A percentile compares a stretch with the other conserved stretches of the same genome.
These are phyloP conservation scores for Clitocybe nebularis DNA, from an alignment of 1,284 basidiomycete genomes.

Conservation along the genomic window DNA sequence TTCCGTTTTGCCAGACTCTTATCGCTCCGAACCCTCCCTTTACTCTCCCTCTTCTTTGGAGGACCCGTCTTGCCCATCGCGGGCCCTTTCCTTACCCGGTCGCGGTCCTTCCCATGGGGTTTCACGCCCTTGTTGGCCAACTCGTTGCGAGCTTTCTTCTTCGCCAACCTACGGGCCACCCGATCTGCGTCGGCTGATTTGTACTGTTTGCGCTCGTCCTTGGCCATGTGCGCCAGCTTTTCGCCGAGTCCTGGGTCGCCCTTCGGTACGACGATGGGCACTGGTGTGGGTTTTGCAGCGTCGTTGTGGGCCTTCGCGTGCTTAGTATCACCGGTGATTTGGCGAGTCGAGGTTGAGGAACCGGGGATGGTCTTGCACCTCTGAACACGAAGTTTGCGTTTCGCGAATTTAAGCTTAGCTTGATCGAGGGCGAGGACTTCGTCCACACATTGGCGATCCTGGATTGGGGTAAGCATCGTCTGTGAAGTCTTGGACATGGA, in stretches of 20 bases:
- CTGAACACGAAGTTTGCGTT: constrained; percentile 84
- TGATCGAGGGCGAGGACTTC: constrained; percentile 79
- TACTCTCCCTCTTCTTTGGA: constrained; percentile 36
- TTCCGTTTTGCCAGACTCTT: constrained; percentile 54
- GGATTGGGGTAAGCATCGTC: constrained; percentile 4
- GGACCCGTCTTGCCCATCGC: constrained; percentile 25
- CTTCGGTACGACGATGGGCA: constrained; percentile 48
- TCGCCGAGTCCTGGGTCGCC: constrained; percentile 80
- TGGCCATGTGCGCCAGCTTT: constrained; percentile 72
- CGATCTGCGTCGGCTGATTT: constrained; percentile 79
- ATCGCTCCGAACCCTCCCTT: constrained; percentile 55
- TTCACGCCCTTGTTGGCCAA: constrained; percentile 42
- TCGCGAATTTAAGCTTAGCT: constrained; percentile 80
- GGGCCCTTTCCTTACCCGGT: constrained; percentile 20
- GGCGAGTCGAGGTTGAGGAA: constrained; percentile 20
- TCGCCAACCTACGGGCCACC: constrained; percentile 78
- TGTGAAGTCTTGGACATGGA: constrained; percentile 3
- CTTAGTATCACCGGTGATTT: constrained; percentile 17
- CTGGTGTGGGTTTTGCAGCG: constrained; percentile 15
- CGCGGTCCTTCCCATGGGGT: constrained; percentile 35
- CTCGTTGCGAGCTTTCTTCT: constrained; percentile 71
- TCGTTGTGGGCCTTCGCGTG: constrained; percentile 13
- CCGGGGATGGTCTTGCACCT: constrained; percentile 68
- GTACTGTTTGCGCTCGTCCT: constrained; percentile 79
- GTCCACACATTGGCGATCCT: constrained; percentile 89